Evolutionary conservation across 768 basidiomycete species (phyloP), one percentile per base, ranked within the genome.

Genomic region (Rhizopogon salebrosus): DNA sequence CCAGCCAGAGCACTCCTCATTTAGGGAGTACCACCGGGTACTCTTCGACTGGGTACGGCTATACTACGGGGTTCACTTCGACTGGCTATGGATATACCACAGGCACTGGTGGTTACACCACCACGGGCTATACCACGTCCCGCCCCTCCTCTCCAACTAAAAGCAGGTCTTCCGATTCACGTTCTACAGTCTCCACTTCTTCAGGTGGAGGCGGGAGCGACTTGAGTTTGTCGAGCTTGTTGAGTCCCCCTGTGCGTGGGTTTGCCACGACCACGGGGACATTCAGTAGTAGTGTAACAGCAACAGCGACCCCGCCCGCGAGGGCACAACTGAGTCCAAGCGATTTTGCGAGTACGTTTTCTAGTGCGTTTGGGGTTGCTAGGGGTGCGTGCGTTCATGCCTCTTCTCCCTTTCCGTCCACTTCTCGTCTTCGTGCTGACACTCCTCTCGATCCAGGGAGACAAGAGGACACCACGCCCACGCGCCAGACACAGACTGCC

Each of bases 351-450:
- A 70, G 64, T 54, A 73, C 70, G 0, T 71, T 67, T 56, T 64
- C 72, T 31, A 70, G 61, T 39, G 68, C 75, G 5, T 74, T 71
- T 42, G 79, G 80, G 1, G 70, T 70, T 1, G 67, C 68, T 22
- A 62, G 57, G 52, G 60, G 59, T 23, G 10, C 62, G 3, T 59
- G 63, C 1, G 54, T 23, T 29, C 67, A 63, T 7, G 62, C 61
- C 6, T 64, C 61, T 3, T 69, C 62, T 14, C 64, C 70, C 0
- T 79, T 83, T 2, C 77, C 75, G 0, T 74, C 69, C 22, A 70
- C 84, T 0, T 70, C 80, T 10, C 69, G 88, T 16, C 82, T 83
- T 36, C 77, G 84, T 38, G 82, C 84, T 3, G 80, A 85, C 51
- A 16, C 9, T 34, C 29, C 7, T 31, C 14, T 46, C 13, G n/a